A percentile compares a stretch with the other conserved stretches of the same genome.
Conservation (phyloP, 2,329 filamentous ascomycete genomes). For the Apiospora malaysiana region DNA sequence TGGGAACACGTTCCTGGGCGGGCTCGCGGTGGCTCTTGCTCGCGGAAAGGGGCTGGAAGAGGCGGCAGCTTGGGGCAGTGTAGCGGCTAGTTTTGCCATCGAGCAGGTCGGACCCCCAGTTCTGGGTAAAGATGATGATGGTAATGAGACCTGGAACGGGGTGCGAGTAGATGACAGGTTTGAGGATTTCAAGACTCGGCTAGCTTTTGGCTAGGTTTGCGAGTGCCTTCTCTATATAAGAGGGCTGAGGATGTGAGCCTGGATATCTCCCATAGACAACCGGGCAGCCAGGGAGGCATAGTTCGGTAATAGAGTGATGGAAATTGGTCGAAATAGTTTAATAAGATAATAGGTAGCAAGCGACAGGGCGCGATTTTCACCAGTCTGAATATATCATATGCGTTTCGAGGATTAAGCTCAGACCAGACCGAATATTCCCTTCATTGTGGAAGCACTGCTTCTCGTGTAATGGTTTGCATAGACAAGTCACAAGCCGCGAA, state of each 20-base stretch:
- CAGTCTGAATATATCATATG: neutral
- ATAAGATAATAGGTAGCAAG: neutral
- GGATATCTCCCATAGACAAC: constrained; percentile 8
- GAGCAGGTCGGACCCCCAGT: constrained; percentile 88
- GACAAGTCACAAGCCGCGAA: too few species aligned
- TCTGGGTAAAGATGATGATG: constrained; percentile 50
- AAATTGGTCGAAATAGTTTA: neutral
- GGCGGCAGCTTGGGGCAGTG: constrained; percentile 77
- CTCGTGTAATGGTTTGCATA: neutral
- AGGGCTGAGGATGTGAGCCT: neutral
- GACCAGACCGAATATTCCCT: neutral
- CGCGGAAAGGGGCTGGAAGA: constrained; percentile 67
- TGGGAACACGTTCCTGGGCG: constrained; percentile 84
- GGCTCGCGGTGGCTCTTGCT: constrained; percentile 63
- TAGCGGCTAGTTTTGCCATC: constrained; percentile 91
- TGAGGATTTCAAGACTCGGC: constrained; percentile 49
- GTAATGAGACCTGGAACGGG: constrained; percentile 67
- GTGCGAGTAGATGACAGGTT: constrained; percentile 58
- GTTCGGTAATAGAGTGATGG: constrained; percentile 3
- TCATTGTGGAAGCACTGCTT: neutral
- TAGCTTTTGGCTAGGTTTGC: constrained; percentile 16
- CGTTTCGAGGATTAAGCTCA: neutral
- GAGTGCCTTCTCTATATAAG: too few species aligned
- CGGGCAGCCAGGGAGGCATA: neutral
- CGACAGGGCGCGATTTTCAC: neutral